Evolutionary conservation across 2,329 filamentous ascomycete genomes (phyloP), one percentile per base, ranked within the genome.

Genomic region (Ophiostoma triangulosporum): DNA sequence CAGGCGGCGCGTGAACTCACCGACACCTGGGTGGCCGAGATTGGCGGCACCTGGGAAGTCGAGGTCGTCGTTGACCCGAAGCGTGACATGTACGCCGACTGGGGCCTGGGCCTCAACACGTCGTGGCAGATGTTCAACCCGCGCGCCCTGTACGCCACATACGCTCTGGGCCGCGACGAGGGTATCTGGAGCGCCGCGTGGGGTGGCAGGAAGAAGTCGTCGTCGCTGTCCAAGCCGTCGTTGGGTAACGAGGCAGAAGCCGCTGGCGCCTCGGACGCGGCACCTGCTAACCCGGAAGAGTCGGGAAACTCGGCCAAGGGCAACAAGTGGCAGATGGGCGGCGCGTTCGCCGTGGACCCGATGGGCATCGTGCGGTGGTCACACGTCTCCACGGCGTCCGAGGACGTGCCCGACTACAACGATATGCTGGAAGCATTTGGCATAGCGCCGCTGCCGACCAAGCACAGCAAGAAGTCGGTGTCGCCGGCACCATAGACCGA

Each of bases 301-400:
- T 29, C 52, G 6, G 48, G 27, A 29, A 29, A 29, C 32, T 17
- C 36, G 6, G 4, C 20, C 33, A 84, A 77, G 62, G 83, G 83
- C 36, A 79, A 68, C 58, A 67, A 81, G 51, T 88, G 84, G 83
- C 83, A 88, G 72, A 83, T 69, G 26, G 71, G 75, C 46, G 84
- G 83, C 27, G 77, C 76, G 27, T 88, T 81, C 66, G 81, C 76
- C 2, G 66, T 83, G 27, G 78, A 81, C 62, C 62, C 61, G 6
- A 63, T 70, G 27, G 78, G 78, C 2, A 60, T 68, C 12, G 72
- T 84, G 3, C 69, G 66, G 52, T 83, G 78, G 77, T 69, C 66
- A 4, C 66, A 70, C 53, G 65, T 73, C 56, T 70, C 72, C 12
- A 60, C 60, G 51, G 68, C 71, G 24, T 73, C 78, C 27, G 74